Evolutionary conservation across 208 protist species (phyloP), one percentile per base, ranked within the genome.

Genomic region (Wallacemonas sp.): DNA sequence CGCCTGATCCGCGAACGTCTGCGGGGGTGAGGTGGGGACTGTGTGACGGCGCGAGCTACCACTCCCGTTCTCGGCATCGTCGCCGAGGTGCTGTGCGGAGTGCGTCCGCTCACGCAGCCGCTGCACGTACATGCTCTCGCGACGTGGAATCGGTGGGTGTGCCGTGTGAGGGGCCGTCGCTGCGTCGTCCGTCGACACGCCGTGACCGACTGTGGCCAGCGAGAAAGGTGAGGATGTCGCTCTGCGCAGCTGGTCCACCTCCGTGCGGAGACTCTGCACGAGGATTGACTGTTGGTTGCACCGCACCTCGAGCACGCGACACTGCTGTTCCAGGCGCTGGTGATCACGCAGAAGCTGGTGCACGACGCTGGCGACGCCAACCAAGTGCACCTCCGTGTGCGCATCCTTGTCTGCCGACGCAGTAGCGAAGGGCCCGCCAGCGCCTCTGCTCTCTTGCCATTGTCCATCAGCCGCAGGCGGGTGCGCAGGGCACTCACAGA

Each of bases 51-150:
- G 22, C 22, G 32, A 6, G 29, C 13, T 17, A 1, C 21, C n/a
- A 17, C 2, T n/a, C 1, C 33, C 17, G 48, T 17, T 22, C 21
- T 26, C 17, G 8, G 37, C 9, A 15, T 6, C n/a, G 5, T 5
- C 58, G 29, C 62, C 69, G 22, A 70, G 61, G 13, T 53, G 53
- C 42, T 60, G 58, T 0, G 66, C 72, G 8, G 70, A 73, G 33
- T 37, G 57, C 3, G 76, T 80, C 19, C 66, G 66, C 22, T 44
- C 59, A 9, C 72, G 71, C 34, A 86, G 54, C 42, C 73, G 71
- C 9, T 63, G 48, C 24, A 58, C 76, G 64, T 75, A 83, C 27
- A 29, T 45, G 38, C 74, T 65, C 30, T 26, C 39, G 39, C 38
- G 27, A 71, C 53, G 34, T 74, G 50, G 22, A 6, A 57, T 65